Evolutionary conservation across 768 basidiomycete genomes (phyloP).

Genomic region (Serpula lacrymans): DNA sequence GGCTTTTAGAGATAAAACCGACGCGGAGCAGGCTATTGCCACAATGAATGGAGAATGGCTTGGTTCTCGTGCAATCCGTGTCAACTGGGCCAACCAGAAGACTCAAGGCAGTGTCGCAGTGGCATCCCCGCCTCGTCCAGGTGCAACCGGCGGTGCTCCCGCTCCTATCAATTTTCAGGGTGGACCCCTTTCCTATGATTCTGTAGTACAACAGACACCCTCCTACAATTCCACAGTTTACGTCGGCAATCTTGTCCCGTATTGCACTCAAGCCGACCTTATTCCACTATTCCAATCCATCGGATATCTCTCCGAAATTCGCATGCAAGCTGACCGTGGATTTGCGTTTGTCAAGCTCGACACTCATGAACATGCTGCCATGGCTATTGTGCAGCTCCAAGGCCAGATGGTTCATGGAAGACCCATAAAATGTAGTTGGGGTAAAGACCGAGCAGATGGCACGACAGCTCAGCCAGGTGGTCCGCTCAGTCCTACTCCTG

Average conservation of each 20-base stretch:
- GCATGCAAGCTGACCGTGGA: conserved; percentile 98
- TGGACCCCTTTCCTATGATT: conserved; percentile 86
- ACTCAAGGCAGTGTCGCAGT: conserved; percentile 62
- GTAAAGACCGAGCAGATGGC: conserved; percentile 87
- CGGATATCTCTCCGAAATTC: conserved; percentile 97
- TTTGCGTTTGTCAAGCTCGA: conserved; percentile 99
- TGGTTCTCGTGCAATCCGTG: conserved; percentile 95
- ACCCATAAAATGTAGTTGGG: conserved; percentile 99
- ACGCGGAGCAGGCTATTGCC: conserved; percentile 98
- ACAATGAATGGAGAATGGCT: conserved; percentile 99
- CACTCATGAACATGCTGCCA: conserved; percentile 96
- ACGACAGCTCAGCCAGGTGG: conserved; percentile 45
- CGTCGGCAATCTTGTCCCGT: conserved; percentile 97
- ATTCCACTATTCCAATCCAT: conserved; percentile 98
- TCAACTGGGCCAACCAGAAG: conserved; percentile 99
- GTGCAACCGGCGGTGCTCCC: conserved; percentile 59
- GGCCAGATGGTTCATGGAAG: conserved; percentile 97
- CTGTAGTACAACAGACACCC: conserved; percentile 91
- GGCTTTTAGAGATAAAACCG: conserved; percentile 97
- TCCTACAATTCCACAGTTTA: conserved; percentile 96
- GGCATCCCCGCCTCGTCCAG: conserved; percentile 41
- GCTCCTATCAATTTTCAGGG: conserved; percentile 91
- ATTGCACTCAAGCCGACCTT: conserved; percentile 95
- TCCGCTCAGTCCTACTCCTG: conserved; percentile 61
- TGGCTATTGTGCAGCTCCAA: conserved; percentile 96